Evolutionary conservation across 345 rosid genomes (phyloP).

Genomic region (Camelina sativa): DNA sequence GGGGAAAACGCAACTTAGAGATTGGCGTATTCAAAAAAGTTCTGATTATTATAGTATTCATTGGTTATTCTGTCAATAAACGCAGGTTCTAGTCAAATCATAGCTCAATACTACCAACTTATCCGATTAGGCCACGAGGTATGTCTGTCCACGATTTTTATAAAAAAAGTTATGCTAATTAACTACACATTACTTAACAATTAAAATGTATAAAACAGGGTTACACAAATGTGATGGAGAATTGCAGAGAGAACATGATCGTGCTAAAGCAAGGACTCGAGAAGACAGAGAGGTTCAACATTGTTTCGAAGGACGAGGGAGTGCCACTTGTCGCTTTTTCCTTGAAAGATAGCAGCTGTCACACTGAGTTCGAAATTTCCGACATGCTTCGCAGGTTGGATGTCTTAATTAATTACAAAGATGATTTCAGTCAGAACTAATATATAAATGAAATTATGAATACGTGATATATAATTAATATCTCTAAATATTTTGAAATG

Average conservation of each 20-base stretch:
- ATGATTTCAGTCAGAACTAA: too few species aligned
- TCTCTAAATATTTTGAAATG: not conserved
- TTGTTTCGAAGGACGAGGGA: conserved; percentile 70
- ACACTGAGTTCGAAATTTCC: conserved; percentile 63
- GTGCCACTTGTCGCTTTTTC: conserved; percentile 89
- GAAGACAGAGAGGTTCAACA: conserved; percentile 62
- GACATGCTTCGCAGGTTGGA: conserved; percentile 46
- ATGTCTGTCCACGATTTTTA: not conserved
- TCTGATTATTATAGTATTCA: not conserved
- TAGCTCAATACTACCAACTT: conserved; percentile 51
- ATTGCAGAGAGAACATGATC: conserved; percentile 63
- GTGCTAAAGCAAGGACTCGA: conserved; percentile 69
- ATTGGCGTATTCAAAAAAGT: not conserved
- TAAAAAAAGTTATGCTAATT: not conserved
- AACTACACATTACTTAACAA: not conserved
- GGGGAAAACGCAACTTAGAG: conserved; percentile 14
- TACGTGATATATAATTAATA: not conserved
- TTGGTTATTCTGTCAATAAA: not conserved
- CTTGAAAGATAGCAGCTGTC: conserved; percentile 60
- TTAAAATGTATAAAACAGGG: conserved; percentile 31
- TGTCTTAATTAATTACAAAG: not conserved
- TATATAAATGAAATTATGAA: not conserved
- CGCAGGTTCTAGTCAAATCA: conserved; percentile 48
- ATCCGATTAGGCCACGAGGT: conserved; percentile 47
- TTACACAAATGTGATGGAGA: conserved; percentile 64